phyloP scores from a whole-genome alignment of 352 stramenopile genomes.

The Phytophthora sp. region DNA sequence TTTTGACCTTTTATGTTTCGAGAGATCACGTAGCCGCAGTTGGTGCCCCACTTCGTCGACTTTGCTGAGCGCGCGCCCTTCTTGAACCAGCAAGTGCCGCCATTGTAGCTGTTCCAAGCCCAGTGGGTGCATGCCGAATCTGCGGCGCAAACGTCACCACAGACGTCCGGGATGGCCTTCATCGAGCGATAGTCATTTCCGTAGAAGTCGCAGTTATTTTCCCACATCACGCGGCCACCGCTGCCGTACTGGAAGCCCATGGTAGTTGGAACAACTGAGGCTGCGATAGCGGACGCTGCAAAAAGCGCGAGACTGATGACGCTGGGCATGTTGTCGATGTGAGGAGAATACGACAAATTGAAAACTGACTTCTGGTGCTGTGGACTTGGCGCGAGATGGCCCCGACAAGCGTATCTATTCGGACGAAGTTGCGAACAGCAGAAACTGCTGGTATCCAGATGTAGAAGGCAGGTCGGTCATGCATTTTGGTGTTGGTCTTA shows the following conservation, averaged over 20 bases:
- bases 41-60: constrained; percentile 30
- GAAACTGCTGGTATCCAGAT: constrained; percentile 1
- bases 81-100: constrained; percentile 52
- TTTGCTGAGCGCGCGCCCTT: constrained; percentile 21
- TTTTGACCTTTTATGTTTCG: constrained; percentile 19
- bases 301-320: constrained; percentile 7
- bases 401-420: not conserved
- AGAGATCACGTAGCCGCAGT: constrained; percentile 44
- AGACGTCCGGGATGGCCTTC: constrained; percentile 32
- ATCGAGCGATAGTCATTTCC: constrained; percentile 35
- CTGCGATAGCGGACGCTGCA: constrained; percentile 12
- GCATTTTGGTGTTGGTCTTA: constrained; percentile 10
- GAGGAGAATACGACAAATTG: constrained; percentile 15
- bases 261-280: not conserved
- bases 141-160: constrained; percentile 36
- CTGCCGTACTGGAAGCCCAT: constrained; percentile 22
- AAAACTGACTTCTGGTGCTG: constrained; percentile 2
- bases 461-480: constrained; percentile 14
- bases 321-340: constrained; percentile 5
- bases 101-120: constrained; percentile 44
- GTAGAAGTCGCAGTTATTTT: constrained; percentile 44
- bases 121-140: constrained; percentile 42
- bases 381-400: not conserved
- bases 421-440: constrained; percentile 14
- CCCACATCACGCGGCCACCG: constrained; percentile 39